These are phyloP conservation scores for Lactarius vividus DNA, from an alignment of 768 basidiomycete species.

Conservation along the genomic window DNA sequence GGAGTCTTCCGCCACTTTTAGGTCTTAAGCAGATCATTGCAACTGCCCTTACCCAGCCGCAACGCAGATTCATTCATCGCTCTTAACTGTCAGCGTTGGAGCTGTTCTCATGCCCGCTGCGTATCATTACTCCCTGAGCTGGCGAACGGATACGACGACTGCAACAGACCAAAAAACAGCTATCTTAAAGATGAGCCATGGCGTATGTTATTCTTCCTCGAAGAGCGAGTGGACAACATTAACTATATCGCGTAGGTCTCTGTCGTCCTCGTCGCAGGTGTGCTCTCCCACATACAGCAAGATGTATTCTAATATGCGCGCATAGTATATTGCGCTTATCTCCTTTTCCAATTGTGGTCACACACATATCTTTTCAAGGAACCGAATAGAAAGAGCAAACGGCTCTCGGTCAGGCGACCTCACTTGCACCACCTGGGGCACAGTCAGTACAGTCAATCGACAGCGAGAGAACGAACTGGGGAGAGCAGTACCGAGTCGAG, in stretches of 20 bases:
- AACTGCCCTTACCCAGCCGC: constrained; percentile 44
- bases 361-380: constrained; percentile 69
- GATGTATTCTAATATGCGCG: constrained; percentile 6
- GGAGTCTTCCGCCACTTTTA: constrained; percentile 28
- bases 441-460: constrained; percentile 19
- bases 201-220: constrained; percentile 45
- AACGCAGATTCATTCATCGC: constrained; percentile 69
- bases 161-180: constrained; percentile 40
- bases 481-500: constrained; percentile 10
- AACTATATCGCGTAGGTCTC: constrained; percentile 49
- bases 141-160: constrained; percentile 22
- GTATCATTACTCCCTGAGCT: constrained; percentile 61
- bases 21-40: neutral
- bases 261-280: constrained; percentile 74
- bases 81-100: constrained; percentile 73
- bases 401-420: constrained; percentile 15
- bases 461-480: neutral
- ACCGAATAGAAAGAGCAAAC: constrained; percentile 25
- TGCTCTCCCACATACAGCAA: neutral
- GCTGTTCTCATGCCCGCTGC: constrained; percentile 77
- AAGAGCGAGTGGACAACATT: neutral
- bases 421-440: constrained; percentile 5
- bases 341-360: constrained; percentile 78
- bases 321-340: constrained; percentile 70
- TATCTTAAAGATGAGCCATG: constrained; percentile 73